phyloP scores from a whole-genome alignment of 1,284 basidiomycete species.

The Trametes pubescens region DNA sequence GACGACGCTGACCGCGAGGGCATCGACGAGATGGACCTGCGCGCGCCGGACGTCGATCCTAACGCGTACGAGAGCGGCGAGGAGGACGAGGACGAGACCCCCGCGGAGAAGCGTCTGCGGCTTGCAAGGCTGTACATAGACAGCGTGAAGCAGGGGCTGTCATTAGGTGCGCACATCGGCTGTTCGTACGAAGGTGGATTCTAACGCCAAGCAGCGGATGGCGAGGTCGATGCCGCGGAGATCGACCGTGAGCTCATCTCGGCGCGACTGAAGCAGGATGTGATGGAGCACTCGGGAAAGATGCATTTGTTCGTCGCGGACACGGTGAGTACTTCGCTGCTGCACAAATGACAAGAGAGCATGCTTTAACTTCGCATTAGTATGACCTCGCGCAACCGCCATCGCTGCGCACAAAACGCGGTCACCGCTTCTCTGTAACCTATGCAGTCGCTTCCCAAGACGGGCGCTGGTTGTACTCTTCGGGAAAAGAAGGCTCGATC shows the following conservation, averaged over 20 bases:
- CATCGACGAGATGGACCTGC: constrained; percentile 83
- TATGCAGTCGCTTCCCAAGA: constrained; percentile 77
- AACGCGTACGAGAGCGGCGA: constrained; percentile 68
- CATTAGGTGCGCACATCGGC: constrained; percentile 60
- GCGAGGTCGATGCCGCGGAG: constrained; percentile 92
- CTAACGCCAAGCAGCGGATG: constrained; percentile 60
- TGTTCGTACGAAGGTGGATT: neutral
- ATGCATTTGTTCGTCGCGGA: constrained; percentile 85
- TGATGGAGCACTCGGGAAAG: constrained; percentile 85
- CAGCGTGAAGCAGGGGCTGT: constrained; percentile 73
- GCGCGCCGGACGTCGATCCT: constrained; percentile 63
- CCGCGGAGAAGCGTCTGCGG: constrained; percentile 91
- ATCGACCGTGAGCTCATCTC: constrained; percentile 94
- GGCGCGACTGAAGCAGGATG: constrained; percentile 88
- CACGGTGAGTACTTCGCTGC: constrained; percentile 52
- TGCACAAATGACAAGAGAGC: neutral
- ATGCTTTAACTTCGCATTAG: constrained; percentile 33
- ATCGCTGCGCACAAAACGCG: constrained; percentile 64
- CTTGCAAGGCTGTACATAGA: constrained; percentile 93
- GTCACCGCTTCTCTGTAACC: constrained; percentile 82
- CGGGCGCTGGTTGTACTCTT: constrained; percentile 76
- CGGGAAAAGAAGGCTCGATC: constrained; percentile 88
- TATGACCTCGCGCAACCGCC: constrained; percentile 55
- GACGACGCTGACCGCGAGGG: constrained; percentile 58
- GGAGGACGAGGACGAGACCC: constrained; percentile 90